Base-by-base conservation (phyloP, 2,329 filamentous ascomycete genomes). In the Pseudogymnoascus sp. region DNA sequence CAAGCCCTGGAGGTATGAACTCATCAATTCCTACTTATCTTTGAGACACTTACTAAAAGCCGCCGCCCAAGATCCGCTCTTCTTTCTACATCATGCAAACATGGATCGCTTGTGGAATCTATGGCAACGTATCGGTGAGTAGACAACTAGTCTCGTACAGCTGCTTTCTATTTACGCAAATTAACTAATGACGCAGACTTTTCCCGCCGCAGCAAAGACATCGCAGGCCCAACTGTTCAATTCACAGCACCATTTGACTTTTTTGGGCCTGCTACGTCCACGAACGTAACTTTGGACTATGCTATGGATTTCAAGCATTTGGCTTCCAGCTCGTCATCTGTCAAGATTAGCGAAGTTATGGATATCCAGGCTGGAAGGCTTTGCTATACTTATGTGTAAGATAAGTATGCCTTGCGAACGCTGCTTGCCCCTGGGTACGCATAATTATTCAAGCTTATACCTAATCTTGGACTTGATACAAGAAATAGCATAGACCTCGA, bases 61-160 rank as follows among this genome's bases (percentile, higher is more conserved):
- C 7, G 6, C 70, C 7, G 62, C 62, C 40, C 4, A 80, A 83
- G 68, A 72, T 59, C 70, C 74, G 0, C 23, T 77, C 18, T 77
- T 77, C 63, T 76, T 70, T 36, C 59, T 71, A 2, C 70, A 72
- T 59, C 69, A 72, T 42, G 66, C 67, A 11, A 70, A 70, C 60
- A 31, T 71, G 3, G 70, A 72, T 40, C 63, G 68, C 3, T 18
- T 69, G 14, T 75, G 70, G 72, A 69, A 72, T 66, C 65, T 67
- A 11, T 76, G 75, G 75, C 72, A 76, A 23, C 62, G 62, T 43
- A 36, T 25, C 66, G 68, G 71, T 60, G 75, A 72, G 71, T 11
- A 62, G 14, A 65, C 61, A 2, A 42, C n/a, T 18, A 42, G 7
- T 18, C 38, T 42, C 16, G 3, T 42, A 42, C 38, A 18, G n/a